Percentiles rank a stretch among this genome's conserved stretches.
Conservation (phyloP, 2,329 filamentous ascomycete genomes). For the Hypoxylon sp. region DNA sequence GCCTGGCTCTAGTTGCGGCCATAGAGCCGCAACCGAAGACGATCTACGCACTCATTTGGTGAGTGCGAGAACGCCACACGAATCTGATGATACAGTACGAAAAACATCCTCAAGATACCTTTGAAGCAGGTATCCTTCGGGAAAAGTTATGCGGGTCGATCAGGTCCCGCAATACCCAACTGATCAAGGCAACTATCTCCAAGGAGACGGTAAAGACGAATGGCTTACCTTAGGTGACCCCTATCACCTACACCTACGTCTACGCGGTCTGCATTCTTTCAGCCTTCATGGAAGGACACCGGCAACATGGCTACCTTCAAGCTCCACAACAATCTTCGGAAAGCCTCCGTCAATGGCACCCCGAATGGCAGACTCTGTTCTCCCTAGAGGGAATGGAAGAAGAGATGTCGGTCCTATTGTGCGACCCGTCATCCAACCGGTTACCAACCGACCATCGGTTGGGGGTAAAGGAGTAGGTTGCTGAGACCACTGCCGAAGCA, state of each 20-base stretch:
- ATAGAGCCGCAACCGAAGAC: too few species aligned
- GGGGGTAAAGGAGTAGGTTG: too few species aligned
- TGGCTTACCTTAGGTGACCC: constrained; percentile 63
- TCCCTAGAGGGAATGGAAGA: not conserved
- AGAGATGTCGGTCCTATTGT: not conserved
- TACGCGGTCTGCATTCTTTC: not conserved
- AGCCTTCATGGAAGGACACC: not conserved
- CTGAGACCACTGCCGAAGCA: too few species aligned
- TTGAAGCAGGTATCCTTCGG: too few species aligned
- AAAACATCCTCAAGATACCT: too few species aligned
- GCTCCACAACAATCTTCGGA: not conserved
- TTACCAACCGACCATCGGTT: too few species aligned
- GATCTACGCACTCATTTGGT: too few species aligned
- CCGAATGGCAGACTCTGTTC: not conserved
- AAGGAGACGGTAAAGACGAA: constrained; percentile 74
- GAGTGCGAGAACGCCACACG: too few species aligned
- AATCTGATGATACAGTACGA: too few species aligned
- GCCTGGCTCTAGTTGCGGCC: too few species aligned
- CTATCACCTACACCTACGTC: not conserved
- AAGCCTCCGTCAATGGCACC: not conserved
- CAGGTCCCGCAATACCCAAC: constrained; percentile 87
- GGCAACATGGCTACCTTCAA: not conserved
- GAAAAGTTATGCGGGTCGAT: constrained; percentile 96
- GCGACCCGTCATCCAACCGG: too few species aligned
- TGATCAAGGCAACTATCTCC: constrained; percentile 83